A percentile compares a stretch with the other conserved stretches of the same genome.
Evolutionary conservation across 345 rosid species (phyloP).

Genomic region (Lepidium aucheri): DNA sequence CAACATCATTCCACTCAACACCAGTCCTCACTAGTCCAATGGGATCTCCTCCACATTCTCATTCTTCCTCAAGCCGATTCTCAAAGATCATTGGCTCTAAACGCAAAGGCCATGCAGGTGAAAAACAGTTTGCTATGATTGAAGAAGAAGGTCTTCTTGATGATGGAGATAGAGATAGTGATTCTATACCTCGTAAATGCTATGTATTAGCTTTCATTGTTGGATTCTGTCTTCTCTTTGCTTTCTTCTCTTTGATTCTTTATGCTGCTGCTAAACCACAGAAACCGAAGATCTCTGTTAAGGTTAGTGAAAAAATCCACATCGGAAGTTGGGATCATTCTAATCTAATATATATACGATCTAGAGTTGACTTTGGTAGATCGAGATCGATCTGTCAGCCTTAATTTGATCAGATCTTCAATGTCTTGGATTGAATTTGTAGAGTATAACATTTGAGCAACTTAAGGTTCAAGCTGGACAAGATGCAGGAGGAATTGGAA

Average conservation of each 20-base stretch:
- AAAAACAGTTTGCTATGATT: constrained; percentile 52
- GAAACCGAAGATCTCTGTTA: constrained; percentile 77
- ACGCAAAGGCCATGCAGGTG: constrained; percentile 35
- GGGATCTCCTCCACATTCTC: constrained; percentile 91
- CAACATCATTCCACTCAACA: constrained; percentile 84
- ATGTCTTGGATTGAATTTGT: neutral
- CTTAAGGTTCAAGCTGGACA: constrained; percentile 88
- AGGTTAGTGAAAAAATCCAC: constrained; percentile 30
- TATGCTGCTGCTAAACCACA: constrained; percentile 81
- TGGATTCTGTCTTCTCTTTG: constrained; percentile 66
- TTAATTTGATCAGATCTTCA: neutral
- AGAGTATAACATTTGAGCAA: constrained; percentile 77
- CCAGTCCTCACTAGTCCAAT: constrained; percentile 74
- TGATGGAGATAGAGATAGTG: constrained; percentile 43
- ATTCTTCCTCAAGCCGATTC: constrained; percentile 78
- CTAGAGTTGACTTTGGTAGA: neutral
- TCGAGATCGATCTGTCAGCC: neutral
- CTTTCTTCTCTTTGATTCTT: constrained; percentile 74
- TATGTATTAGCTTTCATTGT: constrained; percentile 67
- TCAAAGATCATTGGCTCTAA: constrained; percentile 63
- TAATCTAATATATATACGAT: neutral
- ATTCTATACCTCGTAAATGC: constrained; percentile 68
- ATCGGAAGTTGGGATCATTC: no score
- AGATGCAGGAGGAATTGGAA: constrained; percentile 73
- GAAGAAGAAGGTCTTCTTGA: constrained; percentile 94